Conservation (phyloP, 176 grass and related monocot species). For the Panicum miliaceum region DNA sequence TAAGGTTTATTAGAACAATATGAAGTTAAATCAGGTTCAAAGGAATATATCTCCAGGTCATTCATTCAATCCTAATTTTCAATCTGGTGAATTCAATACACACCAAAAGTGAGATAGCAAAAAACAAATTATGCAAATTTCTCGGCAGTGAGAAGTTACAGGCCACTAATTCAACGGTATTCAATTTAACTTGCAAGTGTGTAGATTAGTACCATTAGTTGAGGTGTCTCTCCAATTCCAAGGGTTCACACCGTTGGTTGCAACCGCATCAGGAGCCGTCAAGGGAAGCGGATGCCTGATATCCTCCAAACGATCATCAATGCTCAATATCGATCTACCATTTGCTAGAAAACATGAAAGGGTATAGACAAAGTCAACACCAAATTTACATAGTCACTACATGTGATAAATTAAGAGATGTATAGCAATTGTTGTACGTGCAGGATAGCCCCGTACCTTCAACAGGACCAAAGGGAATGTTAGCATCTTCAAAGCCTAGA, state of each 20-base stretch:
- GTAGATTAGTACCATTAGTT: constrained; percentile 65
- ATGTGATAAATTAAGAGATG: constrained; percentile 18
- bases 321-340: constrained; percentile 67
- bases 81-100: background rate
- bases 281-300: constrained; percentile 71
- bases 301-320: constrained; percentile 71
- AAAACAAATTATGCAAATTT: constrained; percentile 4
- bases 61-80: no score
- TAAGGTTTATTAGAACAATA: constrained; percentile 28
- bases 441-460: constrained; percentile 68
- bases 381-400: background rate
- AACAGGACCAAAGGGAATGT: constrained; percentile 79
- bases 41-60: background rate
- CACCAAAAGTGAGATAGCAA: constrained; percentile 12
- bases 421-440: background rate
- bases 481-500: constrained; percentile 89
- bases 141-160: background rate
- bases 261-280: constrained; percentile 70
- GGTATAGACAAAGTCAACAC: background rate
- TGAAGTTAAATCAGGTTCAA: constrained; percentile 10
- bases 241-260: constrained; percentile 83
- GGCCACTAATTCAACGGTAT: background rate
- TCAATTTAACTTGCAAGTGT: constrained; percentile 11
- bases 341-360: constrained; percentile 57
- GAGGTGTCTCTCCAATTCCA: constrained; percentile 97